Evolutionary conservation across 768 basidiomycete species (phyloP).

Genomic region (Tricholoma terreum): DNA sequence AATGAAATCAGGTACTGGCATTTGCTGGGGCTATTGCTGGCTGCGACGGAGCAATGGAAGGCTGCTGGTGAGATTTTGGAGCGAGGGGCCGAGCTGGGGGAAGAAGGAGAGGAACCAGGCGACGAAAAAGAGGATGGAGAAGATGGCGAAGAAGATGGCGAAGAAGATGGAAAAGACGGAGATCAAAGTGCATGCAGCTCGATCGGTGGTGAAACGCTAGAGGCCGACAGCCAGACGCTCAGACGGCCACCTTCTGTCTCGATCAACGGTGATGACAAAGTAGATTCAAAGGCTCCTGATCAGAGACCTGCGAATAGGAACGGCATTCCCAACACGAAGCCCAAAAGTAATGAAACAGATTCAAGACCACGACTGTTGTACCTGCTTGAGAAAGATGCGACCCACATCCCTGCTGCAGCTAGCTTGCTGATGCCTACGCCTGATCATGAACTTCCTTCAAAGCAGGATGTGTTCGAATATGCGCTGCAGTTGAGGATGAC

Average conservation of each 20-base stretch:
- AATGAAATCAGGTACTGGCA: no score
- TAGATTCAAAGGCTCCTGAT: constrained; percentile 1
- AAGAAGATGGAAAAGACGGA: constrained; percentile 3
- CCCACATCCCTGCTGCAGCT: constrained; percentile 36
- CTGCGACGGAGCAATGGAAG: constrained; percentile 73
- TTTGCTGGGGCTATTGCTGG: constrained; percentile 79
- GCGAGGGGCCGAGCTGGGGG: constrained; percentile 58
- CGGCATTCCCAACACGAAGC: background rate
- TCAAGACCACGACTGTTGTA: background rate
- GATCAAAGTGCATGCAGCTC: background rate
- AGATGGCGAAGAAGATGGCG: constrained; percentile 7
- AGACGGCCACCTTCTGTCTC: background rate
- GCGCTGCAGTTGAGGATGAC: constrained; percentile 86
- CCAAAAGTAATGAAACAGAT: background rate
- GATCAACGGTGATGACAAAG: background rate
- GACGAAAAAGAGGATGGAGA: constrained; percentile 9
- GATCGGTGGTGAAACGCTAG: constrained; percentile 2
- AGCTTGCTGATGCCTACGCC: constrained; percentile 43
- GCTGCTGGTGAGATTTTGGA: constrained; percentile 77
- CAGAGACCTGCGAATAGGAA: background rate
- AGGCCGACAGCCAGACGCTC: background rate
- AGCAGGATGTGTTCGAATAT: constrained; percentile 66
- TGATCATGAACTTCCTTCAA: constrained; percentile 48
- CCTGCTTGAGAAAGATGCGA: constrained; percentile 14
- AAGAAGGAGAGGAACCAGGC: constrained; percentile 21